Evolutionary conservation across 2,329 filamentous ascomycete species (phyloP).

Genomic region (Capronia epimyces): DNA sequence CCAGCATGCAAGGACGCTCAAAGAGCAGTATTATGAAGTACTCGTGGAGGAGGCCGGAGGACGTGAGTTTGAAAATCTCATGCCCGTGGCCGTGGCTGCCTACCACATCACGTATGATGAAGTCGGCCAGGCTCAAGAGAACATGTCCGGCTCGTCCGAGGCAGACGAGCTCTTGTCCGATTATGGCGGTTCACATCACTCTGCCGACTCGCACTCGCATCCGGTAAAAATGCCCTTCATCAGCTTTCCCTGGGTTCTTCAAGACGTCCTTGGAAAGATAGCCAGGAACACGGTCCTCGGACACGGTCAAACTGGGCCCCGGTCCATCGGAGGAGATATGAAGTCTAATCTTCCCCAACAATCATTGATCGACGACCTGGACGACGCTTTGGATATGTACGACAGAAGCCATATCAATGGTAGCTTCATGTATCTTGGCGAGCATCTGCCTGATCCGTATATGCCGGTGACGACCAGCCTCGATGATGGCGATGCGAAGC

Average conservation of each 20-base stretch:
- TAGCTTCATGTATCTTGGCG: conserved; percentile 6
- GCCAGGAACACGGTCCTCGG: conserved; percentile 38
- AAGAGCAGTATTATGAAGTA: conserved; percentile 60
- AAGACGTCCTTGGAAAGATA: conserved; percentile 63
- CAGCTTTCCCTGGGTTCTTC: conserved; percentile 90
- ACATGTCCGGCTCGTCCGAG: neutral
- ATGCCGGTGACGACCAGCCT: neutral
- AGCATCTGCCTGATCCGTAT: conserved; percentile 18
- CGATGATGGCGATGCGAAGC: neutral
- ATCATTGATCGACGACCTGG: neutral
- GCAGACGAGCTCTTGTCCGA: neutral
- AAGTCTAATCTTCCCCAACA: neutral
- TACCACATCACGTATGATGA: conserved; percentile 62
- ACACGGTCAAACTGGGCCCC: neutral
- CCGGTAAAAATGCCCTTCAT: conserved; percentile 65
- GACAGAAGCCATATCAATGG: neutral
- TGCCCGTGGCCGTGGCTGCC: conserved; percentile 76
- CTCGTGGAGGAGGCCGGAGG: conserved; percentile 63
- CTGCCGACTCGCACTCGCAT: neutral
- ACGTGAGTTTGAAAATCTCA: conserved; percentile 54
- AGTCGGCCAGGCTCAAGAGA: conserved; percentile 32
- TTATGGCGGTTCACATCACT: neutral
- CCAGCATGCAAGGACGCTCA: conserved; percentile 59
- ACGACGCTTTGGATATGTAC: neutral
- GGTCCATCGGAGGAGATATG: too few relatives aligned